phyloP scores from a whole-genome alignment of 192 early-diverging fungal genomes.

The Mortierella claussenii region DNA sequence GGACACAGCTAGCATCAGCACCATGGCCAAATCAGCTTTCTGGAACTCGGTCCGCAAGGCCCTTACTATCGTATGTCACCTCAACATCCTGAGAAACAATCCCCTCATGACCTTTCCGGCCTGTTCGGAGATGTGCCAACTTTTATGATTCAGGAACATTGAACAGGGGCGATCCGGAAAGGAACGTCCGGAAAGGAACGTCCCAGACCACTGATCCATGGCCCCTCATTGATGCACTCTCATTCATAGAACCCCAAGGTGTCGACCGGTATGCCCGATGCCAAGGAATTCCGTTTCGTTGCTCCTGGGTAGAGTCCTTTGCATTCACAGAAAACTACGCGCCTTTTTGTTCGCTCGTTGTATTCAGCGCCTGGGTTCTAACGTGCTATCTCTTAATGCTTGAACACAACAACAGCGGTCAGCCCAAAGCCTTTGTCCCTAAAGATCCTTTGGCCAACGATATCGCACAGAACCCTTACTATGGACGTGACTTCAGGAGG shows the following conservation, averaged over 20 bases:
- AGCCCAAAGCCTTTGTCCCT: constrained; percentile 63
- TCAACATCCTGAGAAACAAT: no score
- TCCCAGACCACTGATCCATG: no score
- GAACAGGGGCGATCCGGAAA: no score
- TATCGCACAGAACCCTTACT: constrained; percentile 90
- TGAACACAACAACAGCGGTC: constrained; percentile 30
- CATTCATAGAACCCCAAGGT: constrained; percentile 66
- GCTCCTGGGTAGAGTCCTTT: constrained; percentile 65
- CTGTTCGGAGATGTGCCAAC: no score
- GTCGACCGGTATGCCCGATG: constrained; percentile 73
- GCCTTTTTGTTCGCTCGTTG: neutral
- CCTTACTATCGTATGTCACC: constrained; percentile 48
- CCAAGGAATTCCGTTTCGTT: constrained; percentile 74
- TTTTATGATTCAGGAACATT: no score
- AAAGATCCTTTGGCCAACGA: constrained; percentile 67
- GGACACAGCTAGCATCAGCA: neutral
- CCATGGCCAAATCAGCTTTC: constrained; percentile 51
- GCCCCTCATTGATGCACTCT: neutral
- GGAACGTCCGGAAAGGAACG: no score
- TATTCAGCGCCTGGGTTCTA: no score
- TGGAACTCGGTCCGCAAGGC: constrained; percentile 57
- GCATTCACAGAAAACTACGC: no score
- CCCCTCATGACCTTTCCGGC: no score
- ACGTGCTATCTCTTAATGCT: no score
- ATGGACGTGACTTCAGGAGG: constrained; percentile 88